These are phyloP conservation scores for Botrytis cinerea DNA, from an alignment of 2,329 filamentous ascomycete genomes.

Conservation along the genomic window DNA sequence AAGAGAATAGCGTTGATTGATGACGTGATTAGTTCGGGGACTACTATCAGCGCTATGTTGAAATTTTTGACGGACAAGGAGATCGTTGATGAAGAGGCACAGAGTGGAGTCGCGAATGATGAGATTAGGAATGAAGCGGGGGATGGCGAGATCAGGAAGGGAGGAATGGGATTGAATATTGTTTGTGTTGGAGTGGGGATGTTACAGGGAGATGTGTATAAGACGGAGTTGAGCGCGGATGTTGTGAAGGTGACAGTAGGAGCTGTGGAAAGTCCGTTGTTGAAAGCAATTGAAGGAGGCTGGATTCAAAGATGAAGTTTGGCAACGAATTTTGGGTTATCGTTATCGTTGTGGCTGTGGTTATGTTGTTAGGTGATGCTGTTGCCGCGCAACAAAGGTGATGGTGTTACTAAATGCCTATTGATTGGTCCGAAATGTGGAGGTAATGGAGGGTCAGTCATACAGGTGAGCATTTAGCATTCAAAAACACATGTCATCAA, in stretches of 20 bases:
- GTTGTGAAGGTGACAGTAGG: neutral
- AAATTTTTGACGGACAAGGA: neutral
- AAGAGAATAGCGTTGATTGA: constrained; percentile 16
- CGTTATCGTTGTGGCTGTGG: neutral
- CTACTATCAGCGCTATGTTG: neutral
- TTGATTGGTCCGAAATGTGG: fast-evolving
- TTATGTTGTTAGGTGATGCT: neutral
- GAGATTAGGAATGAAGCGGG: neutral
- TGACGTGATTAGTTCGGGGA: constrained; percentile 15
- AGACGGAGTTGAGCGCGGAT: neutral
- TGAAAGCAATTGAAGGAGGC: neutral
- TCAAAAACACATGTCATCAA: neutral
- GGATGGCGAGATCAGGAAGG: neutral
- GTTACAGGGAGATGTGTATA: neutral
- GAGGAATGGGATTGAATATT: neutral
- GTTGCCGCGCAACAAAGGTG: neutral
- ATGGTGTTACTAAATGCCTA: neutral
- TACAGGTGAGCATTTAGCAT: neutral
- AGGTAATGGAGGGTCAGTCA: neutral
- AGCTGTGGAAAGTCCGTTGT: neutral
- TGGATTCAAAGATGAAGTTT: neutral
- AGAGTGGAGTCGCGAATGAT: no score
- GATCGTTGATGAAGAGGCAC: neutral
- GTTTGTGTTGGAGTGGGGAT: constrained; percentile 8
- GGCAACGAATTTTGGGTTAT: no score